Base-by-base conservation (phyloP, 768 basidiomycete genomes). In the Podaxis sp. region DNA sequence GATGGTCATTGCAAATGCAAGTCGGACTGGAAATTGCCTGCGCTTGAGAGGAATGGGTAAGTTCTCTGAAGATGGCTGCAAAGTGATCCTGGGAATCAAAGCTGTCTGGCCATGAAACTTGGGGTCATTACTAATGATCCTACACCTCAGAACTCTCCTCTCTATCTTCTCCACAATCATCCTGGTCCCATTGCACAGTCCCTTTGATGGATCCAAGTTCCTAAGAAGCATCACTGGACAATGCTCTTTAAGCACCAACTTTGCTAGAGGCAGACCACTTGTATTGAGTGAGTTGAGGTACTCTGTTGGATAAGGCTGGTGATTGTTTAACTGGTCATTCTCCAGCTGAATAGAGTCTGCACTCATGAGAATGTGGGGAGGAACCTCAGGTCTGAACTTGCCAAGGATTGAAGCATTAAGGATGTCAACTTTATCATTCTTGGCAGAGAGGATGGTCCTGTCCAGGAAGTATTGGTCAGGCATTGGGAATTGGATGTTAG, bases 1-100 rank as follows among this genome's bases (percentile, higher is more conserved):
- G 61, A 80, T 77, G 12, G 71, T 72, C 60, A 79, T 68, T 0
- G 75, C 74, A 72, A 80, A 81, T 4, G 77, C 75, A 5, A 80
- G 64, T 6, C 69, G 64, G 0, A 80, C 66, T 50, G 78, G 74
- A 41, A 81, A 82, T 66, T 82, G 80, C 0, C 66, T 59, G 2
- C 75, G 71, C 15, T 48, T 60, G 41, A 82, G 65, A 0, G 48
- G 51, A 60, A 80, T 74, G 0, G 73, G 28, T 11, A 71, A n/a
- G n/a, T n/a, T n/a, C n/a, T n/a, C n/a, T n/a, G n/a, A n/a, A n/a
- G n/a, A n/a, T n/a, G n/a, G n/a, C n/a, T n/a, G n/a, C n/a, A n/a
- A n/a, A n/a, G n/a, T n/a, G n/a, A n/a, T n/a, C n/a, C n/a, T n/a
- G n/a, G n/a, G n/a, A n/a, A n/a, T n/a, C n/a, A n/a, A n/a, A n/a